Evolutionary conservation across 495 filamentous ascomycete genomes (phyloP).

Genomic region (Lasiosphaeriaceae sp.): DNA sequence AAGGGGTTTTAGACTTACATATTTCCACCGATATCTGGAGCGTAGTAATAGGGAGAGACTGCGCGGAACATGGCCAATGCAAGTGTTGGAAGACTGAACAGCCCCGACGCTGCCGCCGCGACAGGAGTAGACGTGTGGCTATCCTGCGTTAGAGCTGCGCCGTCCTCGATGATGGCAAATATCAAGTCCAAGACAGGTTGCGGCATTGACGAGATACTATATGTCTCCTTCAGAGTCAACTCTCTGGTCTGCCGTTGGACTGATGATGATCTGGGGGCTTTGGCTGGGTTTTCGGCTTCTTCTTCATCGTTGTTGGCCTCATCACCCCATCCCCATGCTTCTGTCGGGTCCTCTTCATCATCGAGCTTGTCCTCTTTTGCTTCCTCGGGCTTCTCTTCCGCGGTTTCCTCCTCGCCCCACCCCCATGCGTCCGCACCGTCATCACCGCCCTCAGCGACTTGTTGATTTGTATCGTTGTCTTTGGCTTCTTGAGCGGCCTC

Average conservation of each 20-base stretch:
- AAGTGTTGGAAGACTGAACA: conserved; percentile 78
- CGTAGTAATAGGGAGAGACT: conserved; percentile 76
- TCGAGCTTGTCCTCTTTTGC: conserved; percentile 11
- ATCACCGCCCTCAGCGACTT: conserved; percentile 39
- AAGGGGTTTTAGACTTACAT: conserved; percentile 49
- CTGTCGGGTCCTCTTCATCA: conserved; percentile 53
- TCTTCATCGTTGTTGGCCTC: conserved; percentile 32
- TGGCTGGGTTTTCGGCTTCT: conserved; percentile 3
- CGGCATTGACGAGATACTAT: conserved; percentile 83
- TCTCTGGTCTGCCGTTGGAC: conserved; percentile 32
- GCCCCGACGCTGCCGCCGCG: conserved; percentile 65
- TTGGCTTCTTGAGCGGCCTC: conserved; percentile 19
- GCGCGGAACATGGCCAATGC: conserved; percentile 90
- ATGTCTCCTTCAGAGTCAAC: conserved; percentile 78
- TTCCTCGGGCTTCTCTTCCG: conserved; percentile 13
- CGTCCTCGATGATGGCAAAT: conserved; percentile 64
- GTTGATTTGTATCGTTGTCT: neutral
- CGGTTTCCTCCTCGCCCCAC: conserved; percentile 54
- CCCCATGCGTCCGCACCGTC: conserved; percentile 56
- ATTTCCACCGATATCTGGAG: conserved; percentile 60
- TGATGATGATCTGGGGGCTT: conserved; percentile 4
- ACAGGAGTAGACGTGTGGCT: conserved; percentile 44
- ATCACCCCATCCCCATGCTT: conserved; percentile 75
- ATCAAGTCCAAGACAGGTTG: conserved; percentile 70
- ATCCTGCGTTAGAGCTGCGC: conserved; percentile 53